phyloP scores from a whole-genome alignment of 805 yeast genomes.

The Spathaspora girioi region DNA sequence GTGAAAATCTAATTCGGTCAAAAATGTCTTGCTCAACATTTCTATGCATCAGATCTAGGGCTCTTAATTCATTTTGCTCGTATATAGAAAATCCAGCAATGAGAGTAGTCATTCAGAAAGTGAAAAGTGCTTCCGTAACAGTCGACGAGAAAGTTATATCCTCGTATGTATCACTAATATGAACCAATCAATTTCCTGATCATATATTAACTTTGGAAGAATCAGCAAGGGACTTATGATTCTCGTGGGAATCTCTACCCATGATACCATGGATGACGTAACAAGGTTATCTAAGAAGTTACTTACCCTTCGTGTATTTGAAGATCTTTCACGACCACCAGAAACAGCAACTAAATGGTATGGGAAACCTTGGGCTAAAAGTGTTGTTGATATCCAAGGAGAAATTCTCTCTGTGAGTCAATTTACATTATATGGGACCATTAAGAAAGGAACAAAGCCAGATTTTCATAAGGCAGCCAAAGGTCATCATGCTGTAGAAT shows the following conservation, averaged over 20 bases:
- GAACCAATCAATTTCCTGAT: background rate
- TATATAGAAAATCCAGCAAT: conserved; percentile 29
- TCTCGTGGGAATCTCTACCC: conserved; percentile 78
- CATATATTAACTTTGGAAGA: conserved; percentile 8
- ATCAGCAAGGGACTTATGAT: conserved; percentile 75
- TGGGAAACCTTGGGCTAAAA: conserved; percentile 75
- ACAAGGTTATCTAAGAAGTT: conserved; percentile 66
- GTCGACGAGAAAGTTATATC: conserved; percentile 74
- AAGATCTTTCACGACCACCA: conserved; percentile 45
- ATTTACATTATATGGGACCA: conserved; percentile 81
- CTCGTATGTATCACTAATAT: conserved; percentile 28
- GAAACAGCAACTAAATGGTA: conserved; percentile 44
- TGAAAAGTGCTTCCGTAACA: conserved; percentile 82
- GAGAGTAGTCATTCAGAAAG: conserved; percentile 91
- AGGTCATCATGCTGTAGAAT: conserved; percentile 52
- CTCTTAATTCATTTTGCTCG: too few relatives aligned
- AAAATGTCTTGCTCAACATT: too few relatives aligned
- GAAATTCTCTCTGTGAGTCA: conserved; percentile 89
- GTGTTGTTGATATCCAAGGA: conserved; percentile 53
- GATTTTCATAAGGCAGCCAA: conserved; percentile 91
- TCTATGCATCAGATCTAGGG: too few relatives aligned
- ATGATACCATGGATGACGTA: conserved; percentile 75
- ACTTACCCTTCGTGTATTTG: conserved; percentile 66
- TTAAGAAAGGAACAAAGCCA: conserved; percentile 91
- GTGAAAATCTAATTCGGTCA: background rate